Percentiles rank a stretch among this genome's conserved stretches.
Evolutionary conservation across 2,329 filamentous ascomycete species (phyloP).

Genomic region (Parasarocladium wereldwijsianum): DNA sequence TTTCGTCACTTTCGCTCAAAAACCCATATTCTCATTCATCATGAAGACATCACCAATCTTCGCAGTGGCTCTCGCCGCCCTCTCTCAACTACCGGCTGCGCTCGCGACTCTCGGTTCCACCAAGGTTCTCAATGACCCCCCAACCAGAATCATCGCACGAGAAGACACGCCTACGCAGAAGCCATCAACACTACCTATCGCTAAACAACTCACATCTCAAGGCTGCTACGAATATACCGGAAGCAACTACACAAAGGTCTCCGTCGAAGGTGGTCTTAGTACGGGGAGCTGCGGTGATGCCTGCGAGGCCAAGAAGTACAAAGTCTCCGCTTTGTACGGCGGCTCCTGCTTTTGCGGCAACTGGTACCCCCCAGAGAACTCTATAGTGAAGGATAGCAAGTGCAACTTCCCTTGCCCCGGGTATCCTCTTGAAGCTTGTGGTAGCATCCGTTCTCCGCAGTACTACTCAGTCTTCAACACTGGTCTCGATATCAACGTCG

Average conservation of each 20-base stretch:
- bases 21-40: constrained; percentile 5
- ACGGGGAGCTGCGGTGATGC: constrained; percentile 24
- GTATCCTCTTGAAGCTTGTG: constrained; percentile 47
- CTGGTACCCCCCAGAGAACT: constrained; percentile 43
- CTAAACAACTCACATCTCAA: constrained; percentile 25
- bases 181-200: constrained; percentile 20
- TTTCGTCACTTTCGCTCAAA: constrained; percentile 8
- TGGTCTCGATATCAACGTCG: constrained; percentile 26
- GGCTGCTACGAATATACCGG: constrained; percentile 35
- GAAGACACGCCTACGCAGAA: constrained; percentile 13
- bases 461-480: constrained; percentile 35
- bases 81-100: too few relatives aligned
- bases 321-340: constrained; percentile 48
- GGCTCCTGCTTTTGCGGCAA: constrained; percentile 62
- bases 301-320: constrained; percentile 27
- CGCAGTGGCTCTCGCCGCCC: constrained; percentile 14
- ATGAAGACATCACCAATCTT: constrained; percentile 19
- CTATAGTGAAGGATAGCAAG: constrained; percentile 33
- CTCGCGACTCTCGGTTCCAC: constrained; percentile 11
- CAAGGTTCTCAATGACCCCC: constrained; percentile 5
- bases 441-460: constrained; percentile 14
- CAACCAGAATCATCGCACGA: constrained; percentile 2
- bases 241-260: constrained; percentile 21
- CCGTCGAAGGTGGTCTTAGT: constrained; percentile 12
- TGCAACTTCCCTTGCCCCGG: constrained; percentile 56